Conservation (phyloP, 768 basidiomycete genomes). For the Pleurotus djamor region DNA sequence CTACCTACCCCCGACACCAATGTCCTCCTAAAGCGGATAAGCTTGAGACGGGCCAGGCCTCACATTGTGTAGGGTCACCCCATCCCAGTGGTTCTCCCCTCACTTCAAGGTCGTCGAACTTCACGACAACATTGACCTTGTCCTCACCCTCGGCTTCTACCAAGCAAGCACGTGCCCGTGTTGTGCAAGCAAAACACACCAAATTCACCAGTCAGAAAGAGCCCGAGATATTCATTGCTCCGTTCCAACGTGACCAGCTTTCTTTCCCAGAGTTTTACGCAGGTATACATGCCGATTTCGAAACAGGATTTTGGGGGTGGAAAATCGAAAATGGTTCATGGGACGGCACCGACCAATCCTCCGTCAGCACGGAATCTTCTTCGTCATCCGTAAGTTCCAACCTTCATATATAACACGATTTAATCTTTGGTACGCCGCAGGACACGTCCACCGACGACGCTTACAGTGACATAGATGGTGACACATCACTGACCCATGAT, state of each 20-base stretch:
- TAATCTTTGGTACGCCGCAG: not conserved
- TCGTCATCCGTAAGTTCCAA: not conserved
- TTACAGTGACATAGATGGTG: not conserved
- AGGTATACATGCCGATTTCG: not conserved
- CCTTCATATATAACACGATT: not conserved
- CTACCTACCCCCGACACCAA: too few relatives aligned
- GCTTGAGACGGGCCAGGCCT: too few relatives aligned
- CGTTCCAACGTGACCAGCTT: not conserved
- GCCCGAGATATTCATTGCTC: not conserved
- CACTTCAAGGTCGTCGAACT: too few relatives aligned
- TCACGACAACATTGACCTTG: too few relatives aligned
- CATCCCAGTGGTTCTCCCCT: too few relatives aligned
- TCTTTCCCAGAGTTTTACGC: not conserved
- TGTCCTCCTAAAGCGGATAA: too few relatives aligned
- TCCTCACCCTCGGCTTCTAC: too few relatives aligned
- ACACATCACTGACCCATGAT: not conserved
- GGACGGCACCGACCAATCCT: not conserved
- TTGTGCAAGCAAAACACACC: not conserved
- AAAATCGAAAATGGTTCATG: not conserved
- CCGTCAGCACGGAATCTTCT: not conserved
- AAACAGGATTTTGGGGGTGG: constrained; percentile 4
- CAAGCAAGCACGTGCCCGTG: constrained; percentile 4
- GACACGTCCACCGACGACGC: not conserved
- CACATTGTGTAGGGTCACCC: too few relatives aligned
- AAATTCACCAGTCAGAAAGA: not conserved